Percentiles rank a stretch among this genome's conserved stretches.
Conservation (phyloP, 371 early-diverging fungal genomes). For the Dichotomocladium elegans region DNA sequence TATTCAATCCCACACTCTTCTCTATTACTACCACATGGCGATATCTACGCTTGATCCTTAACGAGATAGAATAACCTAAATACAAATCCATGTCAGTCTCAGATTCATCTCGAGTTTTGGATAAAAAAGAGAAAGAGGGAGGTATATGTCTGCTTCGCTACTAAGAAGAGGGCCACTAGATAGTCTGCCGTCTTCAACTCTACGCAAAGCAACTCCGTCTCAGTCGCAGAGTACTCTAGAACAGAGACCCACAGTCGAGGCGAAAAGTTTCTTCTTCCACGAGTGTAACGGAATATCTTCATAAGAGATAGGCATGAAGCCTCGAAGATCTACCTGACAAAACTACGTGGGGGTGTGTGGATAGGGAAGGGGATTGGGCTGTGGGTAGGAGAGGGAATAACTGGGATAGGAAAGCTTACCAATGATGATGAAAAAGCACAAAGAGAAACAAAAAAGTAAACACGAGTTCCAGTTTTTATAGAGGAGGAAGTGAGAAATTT, state of each 20-base stretch:
- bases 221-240: conserved; percentile 6
- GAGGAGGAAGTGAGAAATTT: no score
- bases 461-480: no score
- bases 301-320: background rate
- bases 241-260: conserved; percentile 8
- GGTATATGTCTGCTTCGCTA: conserved; percentile 6
- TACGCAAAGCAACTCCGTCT: conserved; percentile 5
- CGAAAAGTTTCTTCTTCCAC: conserved; percentile 10
- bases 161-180: conserved; percentile 5
- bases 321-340: conserved; percentile 10
- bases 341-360: background rate
- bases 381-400: no score
- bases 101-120: background rate
- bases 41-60: background rate
- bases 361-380: background rate
- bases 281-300: conserved; percentile 11
- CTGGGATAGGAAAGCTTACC: no score
- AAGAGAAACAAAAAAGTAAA: no score
- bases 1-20: no score
- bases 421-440: no score
- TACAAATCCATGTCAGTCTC: background rate
- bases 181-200: conserved; percentile 11
- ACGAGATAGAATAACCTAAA: background rate
- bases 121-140: background rate
- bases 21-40: background rate